Percentiles rank a stretch among this genome's conserved stretches.
Conservation (phyloP, 768 basidiomycete genomes). For the Suillus ampliporus region DNA sequence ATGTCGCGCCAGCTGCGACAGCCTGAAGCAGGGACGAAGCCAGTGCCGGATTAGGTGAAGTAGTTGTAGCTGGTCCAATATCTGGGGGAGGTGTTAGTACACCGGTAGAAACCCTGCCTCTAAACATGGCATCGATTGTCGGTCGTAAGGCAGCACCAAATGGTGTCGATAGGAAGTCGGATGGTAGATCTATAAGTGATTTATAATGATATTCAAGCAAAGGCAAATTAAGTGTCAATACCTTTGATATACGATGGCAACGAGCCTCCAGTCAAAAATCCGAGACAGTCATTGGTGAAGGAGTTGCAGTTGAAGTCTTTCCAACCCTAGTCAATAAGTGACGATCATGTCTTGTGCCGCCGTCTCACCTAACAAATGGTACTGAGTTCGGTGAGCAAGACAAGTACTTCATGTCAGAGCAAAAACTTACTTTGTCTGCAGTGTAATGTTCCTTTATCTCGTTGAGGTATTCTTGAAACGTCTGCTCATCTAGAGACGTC, state of each 20-base stretch:
- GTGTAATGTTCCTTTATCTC: constrained; percentile 84
- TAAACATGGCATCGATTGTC: constrained; percentile 91
- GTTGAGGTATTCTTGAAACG: constrained; percentile 82
- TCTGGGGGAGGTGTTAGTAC: constrained; percentile 36
- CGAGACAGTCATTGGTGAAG: constrained; percentile 88
- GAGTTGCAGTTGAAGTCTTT: constrained; percentile 95
- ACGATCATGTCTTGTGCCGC: too few species aligned
- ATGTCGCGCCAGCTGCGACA: constrained; percentile 56
- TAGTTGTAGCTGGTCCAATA: constrained; percentile 32
- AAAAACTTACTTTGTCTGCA: constrained; percentile 75
- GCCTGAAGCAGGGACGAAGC: constrained; percentile 61
- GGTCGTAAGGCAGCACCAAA: constrained; percentile 87
- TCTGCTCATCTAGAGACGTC: constrained; percentile 82
- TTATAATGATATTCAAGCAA: not conserved
- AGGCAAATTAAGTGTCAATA: constrained; percentile 25
- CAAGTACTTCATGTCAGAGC: not conserved
- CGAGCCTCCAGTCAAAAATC: constrained; percentile 82
- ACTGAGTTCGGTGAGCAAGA: constrained; percentile 48
- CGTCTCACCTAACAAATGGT: constrained; percentile 77
- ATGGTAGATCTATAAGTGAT: constrained; percentile 61
- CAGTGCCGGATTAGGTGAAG: constrained; percentile 52
- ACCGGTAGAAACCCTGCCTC: constrained; percentile 44
- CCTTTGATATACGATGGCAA: constrained; percentile 87
- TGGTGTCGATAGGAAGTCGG: constrained; percentile 87
- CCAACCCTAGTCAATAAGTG: not conserved